Evolutionary conservation across 768 basidiomycete species (phyloP).

Genomic region (Nevesoporus exiguus): DNA sequence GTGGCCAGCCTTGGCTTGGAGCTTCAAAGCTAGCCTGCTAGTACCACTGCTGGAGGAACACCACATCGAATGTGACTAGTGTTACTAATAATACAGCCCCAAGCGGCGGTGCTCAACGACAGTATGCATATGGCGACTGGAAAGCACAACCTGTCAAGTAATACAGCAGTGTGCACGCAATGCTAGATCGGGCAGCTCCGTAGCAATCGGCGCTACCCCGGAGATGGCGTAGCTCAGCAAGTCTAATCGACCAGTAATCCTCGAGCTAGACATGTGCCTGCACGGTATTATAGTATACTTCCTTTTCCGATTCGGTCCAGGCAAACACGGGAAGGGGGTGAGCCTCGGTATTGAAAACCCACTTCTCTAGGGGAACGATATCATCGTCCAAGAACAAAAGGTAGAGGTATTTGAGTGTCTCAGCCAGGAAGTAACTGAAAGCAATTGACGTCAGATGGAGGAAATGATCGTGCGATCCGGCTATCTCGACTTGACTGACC

Average conservation of each 20-base stretch:
- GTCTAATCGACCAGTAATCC: not conserved
- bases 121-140: not conserved
- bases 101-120: not conserved
- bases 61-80: not conserved
- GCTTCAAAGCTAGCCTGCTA: not conserved
- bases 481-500: conserved; percentile 47
- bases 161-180: not conserved
- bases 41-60: no score
- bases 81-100: not conserved
- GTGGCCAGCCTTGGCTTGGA: not conserved
- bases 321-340: conserved; percentile 73
- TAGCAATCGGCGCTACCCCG: not conserved
- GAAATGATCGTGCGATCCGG: not conserved
- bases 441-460: not conserved
- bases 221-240: not conserved
- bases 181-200: not conserved
- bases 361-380: conserved; percentile 49
- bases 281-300: conserved; percentile 25
- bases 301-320: conserved; percentile 55
- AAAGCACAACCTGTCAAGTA: not conserved
- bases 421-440: conserved; percentile 50
- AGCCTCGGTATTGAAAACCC: conserved; percentile 70
- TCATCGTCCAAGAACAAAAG: conserved; percentile 67
- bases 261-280: not conserved
- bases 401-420: conserved; percentile 71